Evolutionary conservation across 2,329 filamentous ascomycete species (phyloP), one percentile per base, ranked within the genome.

Genomic region (Dactylonectria macrodidyma): DNA sequence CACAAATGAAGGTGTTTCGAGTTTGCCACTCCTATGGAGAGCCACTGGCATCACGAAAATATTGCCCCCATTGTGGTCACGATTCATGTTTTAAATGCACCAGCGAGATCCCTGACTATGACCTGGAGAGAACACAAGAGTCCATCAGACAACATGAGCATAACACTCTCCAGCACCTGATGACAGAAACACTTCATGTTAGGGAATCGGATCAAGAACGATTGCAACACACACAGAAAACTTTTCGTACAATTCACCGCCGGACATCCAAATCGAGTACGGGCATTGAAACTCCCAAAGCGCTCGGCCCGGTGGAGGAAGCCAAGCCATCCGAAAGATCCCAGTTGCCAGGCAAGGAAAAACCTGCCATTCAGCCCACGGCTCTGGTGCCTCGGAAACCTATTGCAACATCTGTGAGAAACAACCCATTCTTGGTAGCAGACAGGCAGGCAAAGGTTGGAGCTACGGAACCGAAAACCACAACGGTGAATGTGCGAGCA

Each of bases 21-120:
- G 76, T 84, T 30, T 89, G 87, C 67, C 87, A 89, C 71, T 77
- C 85, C 10, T 90, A 87, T 70, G 83, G 82, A 12, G 80, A 81
- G 51, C 78, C 77, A 47, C 80, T 84, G 44, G 78, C 73, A 51
- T 77, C 79, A 12, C 77, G 79, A 34, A 78, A 78, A 9, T 80
- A 80, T 52, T 89, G 87, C 70, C 74, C 79, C 34, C 81, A 81
- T 48, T 89, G 87, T 70, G 85, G 84, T 1, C 88, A 89, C 73
- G 81, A 79, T 10, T 81, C 87, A 16, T 89, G 87, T 70, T 68
- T 77, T 36, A 84, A 84, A 62, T 89, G 87, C 69, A 78, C 75
- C 9, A 81, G 78, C 50, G 80, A 84, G 58, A 64, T 81, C n/a
- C 61, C 68, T 14, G 63, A 67, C 5, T 57, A 75, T 5, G 47